Evolutionary conservation across 1,284 basidiomycete genomes (phyloP), one percentile per base, ranked within the genome.

Genomic region (Tremellales sp.): DNA sequence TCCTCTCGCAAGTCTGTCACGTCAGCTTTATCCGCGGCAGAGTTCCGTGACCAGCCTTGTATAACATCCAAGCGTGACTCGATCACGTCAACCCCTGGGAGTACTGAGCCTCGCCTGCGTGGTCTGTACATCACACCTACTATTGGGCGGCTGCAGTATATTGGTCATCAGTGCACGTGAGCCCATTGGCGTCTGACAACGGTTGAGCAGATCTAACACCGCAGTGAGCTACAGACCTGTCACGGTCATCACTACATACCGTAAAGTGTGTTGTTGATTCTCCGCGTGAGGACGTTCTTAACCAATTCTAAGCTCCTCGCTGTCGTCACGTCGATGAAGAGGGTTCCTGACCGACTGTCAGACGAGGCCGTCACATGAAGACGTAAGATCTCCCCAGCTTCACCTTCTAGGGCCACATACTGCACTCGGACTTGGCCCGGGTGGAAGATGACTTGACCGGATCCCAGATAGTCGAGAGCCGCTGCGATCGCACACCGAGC

Each of bases 311-410:
- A 79, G 65, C 92, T 90, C 42, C 80, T 81, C 1, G 84, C 87
- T 0, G 86, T 89, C 50, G 92, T 90, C 0, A 83, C 80, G 65
- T 96, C 92, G 58, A 97, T 87, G 79, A 94, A 81, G 85, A 96
- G 88, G 0, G 89, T 92, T 0, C 90, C 90, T 70, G 83, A 4
- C 13, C 29, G 46, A 35, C 13, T 27, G 25, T 51, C 22, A 39
- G 40, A 44, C 19, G 31, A 40, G 17, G 24, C 15, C 25, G 33
- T 53, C 55, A 41, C n/a, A 23, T 19, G 41, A 36, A 22, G 31
- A 43, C 24, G 1, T 2, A 8, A 47, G 60, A 29, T n/a, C n/a
- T n/a, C n/a, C n/a, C n/a, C n/a, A n/a, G n/a, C n/a, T n/a, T n/a
- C 11, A 75, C 79, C 80, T 61, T 79, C 86, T 0, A 88, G 83